Conservation (phyloP, 2,329 filamentous ascomycete species). For the Aspergillus vadensis region DNA sequence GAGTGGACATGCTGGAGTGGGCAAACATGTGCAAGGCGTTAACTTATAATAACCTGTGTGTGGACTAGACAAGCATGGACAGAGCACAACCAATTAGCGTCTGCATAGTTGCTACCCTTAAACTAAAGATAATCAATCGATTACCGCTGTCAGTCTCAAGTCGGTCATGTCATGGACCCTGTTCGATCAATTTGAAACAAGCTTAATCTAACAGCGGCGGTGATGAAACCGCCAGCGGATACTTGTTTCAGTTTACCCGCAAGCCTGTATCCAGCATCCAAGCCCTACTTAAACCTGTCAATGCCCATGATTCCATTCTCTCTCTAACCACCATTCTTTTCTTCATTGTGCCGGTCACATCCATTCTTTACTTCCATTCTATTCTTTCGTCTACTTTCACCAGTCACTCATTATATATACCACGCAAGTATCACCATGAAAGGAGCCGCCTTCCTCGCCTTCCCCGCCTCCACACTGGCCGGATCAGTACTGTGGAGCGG, state of each 20-base stretch:
- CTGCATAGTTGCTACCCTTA: too few relatives aligned
- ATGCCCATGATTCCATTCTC: not conserved
- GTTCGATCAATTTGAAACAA: slow-evolving; percentile 6
- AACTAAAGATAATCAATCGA: too few relatives aligned
- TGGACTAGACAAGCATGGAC: too few relatives aligned
- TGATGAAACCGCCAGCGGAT: not conserved
- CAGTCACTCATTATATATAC: not conserved
- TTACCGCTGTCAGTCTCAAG: too few relatives aligned
- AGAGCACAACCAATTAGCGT: too few relatives aligned
- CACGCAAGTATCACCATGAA: slow-evolving; percentile 14
- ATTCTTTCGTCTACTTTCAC: not conserved
- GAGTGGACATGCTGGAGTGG: too few relatives aligned
- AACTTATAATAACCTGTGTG: too few relatives aligned
- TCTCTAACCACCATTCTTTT: not conserved
- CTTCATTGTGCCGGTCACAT: slow-evolving; percentile 9
- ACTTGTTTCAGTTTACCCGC: slow-evolving; percentile 5
- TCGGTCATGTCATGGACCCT: not conserved
- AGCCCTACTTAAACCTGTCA: not conserved
- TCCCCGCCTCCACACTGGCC: slow-evolving; percentile 16
- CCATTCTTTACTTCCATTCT: not conserved
- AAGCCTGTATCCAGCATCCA: slow-evolving; percentile 2
- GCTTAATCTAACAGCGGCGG: not conserved
- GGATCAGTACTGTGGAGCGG: slow-evolving; percentile 32
- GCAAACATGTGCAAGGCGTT: too few relatives aligned
- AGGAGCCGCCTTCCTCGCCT: slow-evolving; percentile 6